Evolutionary conservation across 2,329 filamentous ascomycete species (phyloP), one percentile per base, ranked within the genome.

Genomic region (Thermothelomyces thermophilus): DNA sequence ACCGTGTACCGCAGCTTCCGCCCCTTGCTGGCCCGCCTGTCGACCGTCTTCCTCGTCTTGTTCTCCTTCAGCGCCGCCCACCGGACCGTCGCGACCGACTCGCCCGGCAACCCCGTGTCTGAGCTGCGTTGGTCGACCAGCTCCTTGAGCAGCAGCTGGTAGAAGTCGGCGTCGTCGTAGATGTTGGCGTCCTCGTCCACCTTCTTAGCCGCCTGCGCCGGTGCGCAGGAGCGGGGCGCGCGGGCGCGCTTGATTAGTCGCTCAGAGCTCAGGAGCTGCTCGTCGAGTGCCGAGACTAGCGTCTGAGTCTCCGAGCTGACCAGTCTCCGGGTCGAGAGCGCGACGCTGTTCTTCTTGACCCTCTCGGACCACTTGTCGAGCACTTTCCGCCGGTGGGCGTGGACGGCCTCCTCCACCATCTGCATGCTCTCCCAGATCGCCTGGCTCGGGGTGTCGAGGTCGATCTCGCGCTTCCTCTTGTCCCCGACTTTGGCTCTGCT

Each of bases 131-230:
- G 88, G 64, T 95, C 89, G 9, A 98, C 86, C 1, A 98, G 82
- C 63, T 95, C 89, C 66, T 95, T 94, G 24, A 98, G 80, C 2
- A 98, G 78, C 13, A 93, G 73, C 65, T 95, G 89, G 70, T 98
- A 98, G 67, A 97, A 96, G 64, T 94, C 84, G 10, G 87, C 88
- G 61, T 98, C 93, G 64, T 97, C 91, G 71, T 93, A 98, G 58
- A 95, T 82, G 17, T 73, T 69, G 1, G 67, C 65, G 61, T 83
- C 82, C 58, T 84, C 76, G 9, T 70, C 68, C 20, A 82, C 62
- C 62, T 79, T 78, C 56, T 70, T 70, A 26, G 75, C 74, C 0
- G 77, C 76, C 60, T 91, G 87, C 0, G 80, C 69, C 0, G 87
- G 87, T 0, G 87, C 87, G 61, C 87, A 90, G 1, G 86, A 90